Conservation (phyloP, 2,329 filamentous ascomycete genomes). For the Ophiognomonia clavigignenti-juglandacearum region DNA sequence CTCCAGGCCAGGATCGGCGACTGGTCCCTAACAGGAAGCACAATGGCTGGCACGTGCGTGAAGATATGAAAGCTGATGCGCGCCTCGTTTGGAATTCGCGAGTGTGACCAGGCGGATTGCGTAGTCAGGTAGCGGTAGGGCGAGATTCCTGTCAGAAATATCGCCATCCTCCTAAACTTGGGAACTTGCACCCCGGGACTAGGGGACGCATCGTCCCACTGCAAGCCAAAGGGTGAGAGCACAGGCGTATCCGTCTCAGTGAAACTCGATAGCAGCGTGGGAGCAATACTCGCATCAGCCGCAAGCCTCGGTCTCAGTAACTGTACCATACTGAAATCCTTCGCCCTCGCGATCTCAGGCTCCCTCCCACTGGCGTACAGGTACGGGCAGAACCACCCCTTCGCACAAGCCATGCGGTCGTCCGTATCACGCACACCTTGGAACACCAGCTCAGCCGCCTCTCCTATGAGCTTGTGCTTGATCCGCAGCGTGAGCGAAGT, state of each 20-base stretch:
- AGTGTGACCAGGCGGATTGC: constrained; percentile 18
- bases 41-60: constrained; percentile 19
- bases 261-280: constrained; percentile 15
- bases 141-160: constrained; percentile 18
- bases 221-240: constrained; percentile 11
- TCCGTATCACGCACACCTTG: constrained; percentile 11
- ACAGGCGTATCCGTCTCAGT: constrained; percentile 15
- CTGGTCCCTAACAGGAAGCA: constrained; percentile 15
- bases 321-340: constrained; percentile 18
- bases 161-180: constrained; percentile 15
- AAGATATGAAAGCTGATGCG: constrained; percentile 17
- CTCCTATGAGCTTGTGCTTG: constrained; percentile 19
- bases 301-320: constrained; percentile 16
- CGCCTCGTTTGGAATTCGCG: constrained; percentile 18
- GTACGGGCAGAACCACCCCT: constrained; percentile 20
- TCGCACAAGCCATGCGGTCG: constrained; percentile 16
- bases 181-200: constrained; percentile 7
- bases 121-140: constrained; percentile 17
- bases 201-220: constrained; percentile 10
- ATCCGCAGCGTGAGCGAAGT: constrained; percentile 17
- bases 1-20: constrained; percentile 19
- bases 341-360: constrained; percentile 15
- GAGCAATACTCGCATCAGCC: constrained; percentile 16
- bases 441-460: constrained; percentile 17
- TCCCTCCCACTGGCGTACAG: constrained; percentile 17